phyloP scores from a whole-genome alignment of 148 eudicot species.

The Dianthus caryophyllus region DNA sequence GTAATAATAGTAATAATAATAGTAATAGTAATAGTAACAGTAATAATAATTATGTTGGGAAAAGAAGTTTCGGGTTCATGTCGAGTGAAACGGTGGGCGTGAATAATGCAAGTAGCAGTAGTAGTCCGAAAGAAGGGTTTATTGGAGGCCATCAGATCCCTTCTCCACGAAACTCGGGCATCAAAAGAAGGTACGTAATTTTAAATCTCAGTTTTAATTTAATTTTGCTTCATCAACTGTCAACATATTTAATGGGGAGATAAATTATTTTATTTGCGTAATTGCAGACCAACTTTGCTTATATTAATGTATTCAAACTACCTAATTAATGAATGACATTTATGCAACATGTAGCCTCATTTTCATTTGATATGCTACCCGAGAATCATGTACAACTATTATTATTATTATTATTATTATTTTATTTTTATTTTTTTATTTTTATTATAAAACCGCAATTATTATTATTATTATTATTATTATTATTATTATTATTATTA shows the following conservation, averaged over 20 bases:
- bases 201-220: no score
- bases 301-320: neutral
- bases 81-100: constrained; percentile 18
- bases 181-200: constrained; percentile 60
- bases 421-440: neutral
- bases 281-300: constrained; percentile 8
- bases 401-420: neutral
- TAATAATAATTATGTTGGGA: neutral
- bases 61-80: constrained; percentile 5
- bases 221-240: constrained; percentile 1
- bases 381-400: neutral
- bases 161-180: constrained; percentile 60
- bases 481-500: no score
- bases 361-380: neutral
- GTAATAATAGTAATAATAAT: neutral
- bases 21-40: neutral
- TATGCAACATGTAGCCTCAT: neutral
- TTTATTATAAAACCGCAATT: no score
- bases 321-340: constrained; percentile 4
- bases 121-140: constrained; percentile 2
- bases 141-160: constrained; percentile 51
- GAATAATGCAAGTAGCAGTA: neutral
- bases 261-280: constrained; percentile 10
- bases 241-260: constrained; percentile 3
- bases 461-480: no score